Base-by-base conservation (phyloP, 2,329 filamentous ascomycete genomes). In the Nakataea oryzae region DNA sequence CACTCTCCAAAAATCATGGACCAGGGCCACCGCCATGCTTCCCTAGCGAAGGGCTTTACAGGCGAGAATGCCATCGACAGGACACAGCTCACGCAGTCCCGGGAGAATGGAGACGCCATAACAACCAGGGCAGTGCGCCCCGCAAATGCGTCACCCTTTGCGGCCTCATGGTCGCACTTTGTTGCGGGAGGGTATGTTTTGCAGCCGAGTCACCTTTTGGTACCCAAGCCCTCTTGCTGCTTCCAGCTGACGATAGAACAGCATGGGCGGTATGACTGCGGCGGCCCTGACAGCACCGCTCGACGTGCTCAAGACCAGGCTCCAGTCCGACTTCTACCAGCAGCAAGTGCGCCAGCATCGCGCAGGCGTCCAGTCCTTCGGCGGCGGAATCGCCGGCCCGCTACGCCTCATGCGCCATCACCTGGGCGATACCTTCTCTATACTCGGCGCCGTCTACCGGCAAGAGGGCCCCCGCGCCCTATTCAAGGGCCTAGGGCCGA, bases 271-370 rank as follows among this genome's bases (percentile, higher is more conserved):
- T 68, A 96, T 96, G 87, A 92, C 91, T 24, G 88, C 93, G 13
- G 90, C 93, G 28, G 87, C 90, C n/a, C 76, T 97, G n/a, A 97
- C 93, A 1, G 92, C 91, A 11, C 93, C 93, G 27, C 88, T 97
- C 64, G 93, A 97, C 71, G 93, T 97, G 34, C 83, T 97, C 60
- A 96, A 96, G 74, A 97, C 93, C 13, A 86, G 93, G 47, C 81
- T 97, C 3, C 93, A 97, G 74, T 96, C 91, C 70, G 93, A 96
- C 71, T 96, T 96, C 73, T 97, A 97, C 80, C 91, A 96, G 73
- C 81, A 86, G 11, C 90, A 96, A 74, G 82, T 96, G 57, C 82
- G 82, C 32, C 84, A 87, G 21, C 82, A 85, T 11, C 84, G 89
- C 59, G 78, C 83, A 17, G 82, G 85, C n/a, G 82, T 86, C 70